phyloP scores from a whole-genome alignment of 2,329 filamentous ascomycete species.

The Arthrobotrys iridis region DNA sequence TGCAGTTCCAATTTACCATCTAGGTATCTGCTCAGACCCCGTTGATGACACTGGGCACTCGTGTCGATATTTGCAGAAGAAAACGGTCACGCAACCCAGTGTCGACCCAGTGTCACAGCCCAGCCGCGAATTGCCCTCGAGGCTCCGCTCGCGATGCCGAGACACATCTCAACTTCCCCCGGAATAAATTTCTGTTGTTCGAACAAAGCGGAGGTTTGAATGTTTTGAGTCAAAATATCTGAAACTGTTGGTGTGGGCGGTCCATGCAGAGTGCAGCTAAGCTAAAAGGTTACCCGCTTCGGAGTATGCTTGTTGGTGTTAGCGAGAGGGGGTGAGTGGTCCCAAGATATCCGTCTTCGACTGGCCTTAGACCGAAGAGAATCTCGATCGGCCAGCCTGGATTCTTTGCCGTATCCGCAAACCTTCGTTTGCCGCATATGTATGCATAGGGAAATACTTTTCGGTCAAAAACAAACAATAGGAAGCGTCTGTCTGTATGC shows the following conservation, averaged over 20 bases:
- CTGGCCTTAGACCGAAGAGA: constrained; percentile 9
- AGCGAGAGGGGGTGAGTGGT: constrained; percentile 38
- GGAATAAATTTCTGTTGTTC: not conserved
- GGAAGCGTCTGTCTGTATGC: constrained; percentile 11
- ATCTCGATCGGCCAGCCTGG: constrained; percentile 50
- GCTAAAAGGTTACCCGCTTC: constrained; percentile 47
- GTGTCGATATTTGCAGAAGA: not conserved
- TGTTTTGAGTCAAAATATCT: constrained; percentile 51
- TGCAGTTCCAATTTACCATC: constrained; percentile 3
- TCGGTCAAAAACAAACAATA: no score
- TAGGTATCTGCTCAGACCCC: constrained; percentile 14
- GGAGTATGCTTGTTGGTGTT: constrained; percentile 33
- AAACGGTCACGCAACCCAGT: no score
- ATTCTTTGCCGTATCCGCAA: constrained; percentile 46
- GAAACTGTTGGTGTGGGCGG: constrained; percentile 53
- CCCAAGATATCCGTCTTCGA: constrained; percentile 43
- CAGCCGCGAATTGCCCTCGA: not conserved
- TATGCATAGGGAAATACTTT: constrained; percentile 12
- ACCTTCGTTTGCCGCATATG: constrained; percentile 10
- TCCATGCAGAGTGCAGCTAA: constrained; percentile 17
- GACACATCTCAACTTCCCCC: not conserved
- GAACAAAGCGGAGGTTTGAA: constrained; percentile 34
- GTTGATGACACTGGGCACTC: not conserved
- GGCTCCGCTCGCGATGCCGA: not conserved
- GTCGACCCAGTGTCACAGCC: no score